Percentiles rank a stretch among this genome's conserved stretches.
Evolutionary conservation across 2,329 filamentous ascomycete genomes (phyloP).

Genomic region (Pezicula radicicola): DNA sequence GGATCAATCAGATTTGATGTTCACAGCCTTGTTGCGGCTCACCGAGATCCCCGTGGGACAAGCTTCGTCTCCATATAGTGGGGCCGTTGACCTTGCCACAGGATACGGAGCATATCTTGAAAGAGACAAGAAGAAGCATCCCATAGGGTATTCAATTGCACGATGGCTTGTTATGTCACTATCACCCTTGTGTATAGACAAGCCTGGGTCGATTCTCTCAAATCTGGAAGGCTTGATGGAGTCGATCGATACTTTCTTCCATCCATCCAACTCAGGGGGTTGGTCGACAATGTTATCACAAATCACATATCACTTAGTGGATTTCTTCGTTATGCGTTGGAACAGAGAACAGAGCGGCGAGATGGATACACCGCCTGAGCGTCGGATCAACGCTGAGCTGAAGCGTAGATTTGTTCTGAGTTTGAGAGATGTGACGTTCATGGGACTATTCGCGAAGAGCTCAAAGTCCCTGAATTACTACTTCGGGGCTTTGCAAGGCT

Average conservation of each 20-base stretch:
- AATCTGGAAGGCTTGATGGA: conserved; percentile 90
- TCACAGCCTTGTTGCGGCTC: conserved; percentile 83
- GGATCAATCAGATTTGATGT: conserved; percentile 89
- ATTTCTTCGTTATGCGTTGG: conserved; percentile 97
- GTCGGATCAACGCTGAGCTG: conserved; percentile 75
- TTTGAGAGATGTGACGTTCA: conserved; percentile 89
- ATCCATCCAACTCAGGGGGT: conserved; percentile 88
- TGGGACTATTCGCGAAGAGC: conserved; percentile 97
- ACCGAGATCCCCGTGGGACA: conserved; percentile 97
- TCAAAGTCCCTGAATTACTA: conserved; percentile 89
- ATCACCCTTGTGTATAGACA: conserved; percentile 76
- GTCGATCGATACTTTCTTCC: conserved; percentile 97
- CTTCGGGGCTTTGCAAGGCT: conserved; percentile 81
- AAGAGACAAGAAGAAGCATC: conserved; percentile 90
- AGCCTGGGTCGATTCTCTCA: conserved; percentile 75
- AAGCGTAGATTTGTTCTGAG: conserved; percentile 88
- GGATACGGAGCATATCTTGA: conserved; percentile 86
- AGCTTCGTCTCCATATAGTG: conserved; percentile 86
- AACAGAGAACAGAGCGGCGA: conserved; percentile 93
- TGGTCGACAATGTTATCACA: conserved; percentile 93
- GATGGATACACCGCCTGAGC: conserved; percentile 77
- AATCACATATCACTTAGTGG: conserved; percentile 85
- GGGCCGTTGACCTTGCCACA: conserved; percentile 73
- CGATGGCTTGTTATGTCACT: conserved; percentile 91
- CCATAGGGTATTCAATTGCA: conserved; percentile 86